A percentile compares a stretch with the other conserved stretches of the same genome.
These are phyloP conservation scores for Suhomyces kilbournensis DNA, from an alignment of 805 yeast genomes.

Conservation along the genomic window DNA sequence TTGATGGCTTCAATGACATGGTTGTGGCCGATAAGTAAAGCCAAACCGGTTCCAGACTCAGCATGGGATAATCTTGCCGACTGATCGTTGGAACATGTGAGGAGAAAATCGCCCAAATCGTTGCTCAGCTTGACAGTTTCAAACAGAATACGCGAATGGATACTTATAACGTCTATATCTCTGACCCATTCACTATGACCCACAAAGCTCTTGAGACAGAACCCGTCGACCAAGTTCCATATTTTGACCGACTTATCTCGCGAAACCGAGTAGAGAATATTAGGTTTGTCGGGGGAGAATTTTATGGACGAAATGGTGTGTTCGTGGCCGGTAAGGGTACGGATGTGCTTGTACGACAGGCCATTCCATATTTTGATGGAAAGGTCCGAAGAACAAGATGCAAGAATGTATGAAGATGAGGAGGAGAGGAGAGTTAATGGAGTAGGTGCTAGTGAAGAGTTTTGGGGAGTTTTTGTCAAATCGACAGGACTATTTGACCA, in stretches of 20 bases:
- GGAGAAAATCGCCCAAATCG: slow-evolving; percentile 50
- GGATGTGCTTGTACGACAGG: slow-evolving; percentile 46
- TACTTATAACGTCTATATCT: slow-evolving; percentile 44
- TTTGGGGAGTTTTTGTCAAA: slow-evolving; percentile 15
- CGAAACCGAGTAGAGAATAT: slow-evolving; percentile 56
- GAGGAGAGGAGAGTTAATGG: neutral
- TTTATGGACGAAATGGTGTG: slow-evolving; percentile 71
- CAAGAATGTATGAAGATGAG: slow-evolving; percentile 30
- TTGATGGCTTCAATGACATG: slow-evolving; percentile 78
- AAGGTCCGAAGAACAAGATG: slow-evolving; percentile 52
- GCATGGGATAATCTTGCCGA: slow-evolving; percentile 66
- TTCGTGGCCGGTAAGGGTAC: slow-evolving; percentile 80
- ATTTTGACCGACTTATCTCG: slow-evolving; percentile 59
- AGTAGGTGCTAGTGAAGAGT: slow-evolving; percentile 10
- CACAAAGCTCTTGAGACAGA: slow-evolving; percentile 59
- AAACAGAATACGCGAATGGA: slow-evolving; percentile 14
- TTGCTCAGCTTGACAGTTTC: slow-evolving; percentile 13
- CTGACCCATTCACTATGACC: slow-evolving; percentile 93
- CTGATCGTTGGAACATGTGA: slow-evolving; percentile 80
- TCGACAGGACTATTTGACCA: slow-evolving; percentile 48
- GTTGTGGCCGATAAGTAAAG: slow-evolving; percentile 69
- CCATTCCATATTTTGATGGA: slow-evolving; percentile 72
- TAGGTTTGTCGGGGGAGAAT: slow-evolving; percentile 47
- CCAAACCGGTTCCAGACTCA: slow-evolving; percentile 62
- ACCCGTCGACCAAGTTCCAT: slow-evolving; percentile 71